Conservation (phyloP, 108 stramenopile genomes). For the Asterionellopsis glacialis region DNA sequence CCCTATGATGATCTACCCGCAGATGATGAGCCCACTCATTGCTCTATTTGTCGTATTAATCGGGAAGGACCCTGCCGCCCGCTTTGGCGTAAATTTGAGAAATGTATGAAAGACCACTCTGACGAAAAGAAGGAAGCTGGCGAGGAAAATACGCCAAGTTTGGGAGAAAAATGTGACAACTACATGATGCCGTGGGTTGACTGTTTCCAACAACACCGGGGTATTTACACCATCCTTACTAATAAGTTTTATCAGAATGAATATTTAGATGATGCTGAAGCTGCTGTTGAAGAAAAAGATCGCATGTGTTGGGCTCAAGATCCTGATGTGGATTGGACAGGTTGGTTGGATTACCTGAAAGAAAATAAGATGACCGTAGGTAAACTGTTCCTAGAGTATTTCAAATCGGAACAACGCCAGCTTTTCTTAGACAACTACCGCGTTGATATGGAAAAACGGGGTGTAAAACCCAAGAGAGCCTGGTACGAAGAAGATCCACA, state of each 20-base stretch:
- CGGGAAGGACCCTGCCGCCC: constrained; percentile 84
- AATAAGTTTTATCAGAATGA: constrained; percentile 47
- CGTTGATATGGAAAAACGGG: constrained; percentile 31
- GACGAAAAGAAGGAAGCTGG: constrained; percentile 24
- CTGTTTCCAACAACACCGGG: constrained; percentile 60
- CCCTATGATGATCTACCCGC: constrained; percentile 65
- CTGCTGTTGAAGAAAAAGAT: constrained; percentile 5
- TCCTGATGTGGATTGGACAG: constrained; percentile 32
- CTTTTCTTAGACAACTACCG: background rate
- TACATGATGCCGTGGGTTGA: constrained; percentile 74
- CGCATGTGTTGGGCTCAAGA: constrained; percentile 5
- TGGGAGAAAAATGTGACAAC: constrained; percentile 51
- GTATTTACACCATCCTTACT: constrained; percentile 57
- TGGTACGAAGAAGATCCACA: constrained; percentile 36
- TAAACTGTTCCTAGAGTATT: constrained; percentile 5
- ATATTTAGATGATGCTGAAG: constrained; percentile 8
- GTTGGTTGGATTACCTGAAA: constrained; percentile 20
- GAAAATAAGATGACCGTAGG: constrained; percentile 9
- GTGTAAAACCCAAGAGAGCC: constrained; percentile 1
- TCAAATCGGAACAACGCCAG: background rate
- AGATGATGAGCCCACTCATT: constrained; percentile 76
- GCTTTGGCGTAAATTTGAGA: constrained; percentile 77
- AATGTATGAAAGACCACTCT: constrained; percentile 77
- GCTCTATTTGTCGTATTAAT: constrained; percentile 80
- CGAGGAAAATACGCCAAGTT: constrained; percentile 17